phyloP scores from a whole-genome alignment of 768 basidiomycete species.

The Candolleomyces eurysporus region DNA sequence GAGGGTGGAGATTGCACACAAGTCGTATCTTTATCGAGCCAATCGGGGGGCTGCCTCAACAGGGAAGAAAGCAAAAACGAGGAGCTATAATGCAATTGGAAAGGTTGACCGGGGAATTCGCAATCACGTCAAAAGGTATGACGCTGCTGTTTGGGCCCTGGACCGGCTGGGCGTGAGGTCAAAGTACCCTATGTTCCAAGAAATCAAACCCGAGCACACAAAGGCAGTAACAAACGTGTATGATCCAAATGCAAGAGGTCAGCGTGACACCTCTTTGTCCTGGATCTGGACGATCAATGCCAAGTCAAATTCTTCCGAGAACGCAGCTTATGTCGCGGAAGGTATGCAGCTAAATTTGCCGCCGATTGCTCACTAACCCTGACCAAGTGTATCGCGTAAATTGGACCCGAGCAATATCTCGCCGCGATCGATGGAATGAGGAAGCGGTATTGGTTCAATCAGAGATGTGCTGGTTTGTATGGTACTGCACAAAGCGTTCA shows the following conservation, averaged over 20 bases:
- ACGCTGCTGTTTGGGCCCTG: not conserved
- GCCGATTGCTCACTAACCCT: too few species aligned
- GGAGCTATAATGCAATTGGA: not conserved
- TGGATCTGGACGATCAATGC: not conserved
- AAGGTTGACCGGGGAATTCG: not conserved
- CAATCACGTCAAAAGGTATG: not conserved
- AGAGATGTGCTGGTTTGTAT: too few species aligned
- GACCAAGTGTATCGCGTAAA: too few species aligned
- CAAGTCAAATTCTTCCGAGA: not conserved
- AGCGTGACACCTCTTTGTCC: not conserved
- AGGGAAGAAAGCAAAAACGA: not conserved
- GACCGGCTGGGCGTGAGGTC: not conserved
- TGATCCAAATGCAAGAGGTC: not conserved
- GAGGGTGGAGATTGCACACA: not conserved
- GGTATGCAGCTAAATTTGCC: too few species aligned
- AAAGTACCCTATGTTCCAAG: not conserved
- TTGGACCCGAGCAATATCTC: too few species aligned
- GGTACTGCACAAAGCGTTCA: too few species aligned
- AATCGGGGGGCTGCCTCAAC: not conserved
- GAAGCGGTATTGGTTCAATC: too few species aligned
- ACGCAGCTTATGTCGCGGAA: not conserved
- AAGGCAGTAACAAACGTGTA: not conserved
- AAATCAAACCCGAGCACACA: not conserved
- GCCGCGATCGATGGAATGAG: too few species aligned
- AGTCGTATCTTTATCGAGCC: not conserved